Conservation (phyloP, 116 monocot species). For the Phalaenopsis hybrid region DNA sequence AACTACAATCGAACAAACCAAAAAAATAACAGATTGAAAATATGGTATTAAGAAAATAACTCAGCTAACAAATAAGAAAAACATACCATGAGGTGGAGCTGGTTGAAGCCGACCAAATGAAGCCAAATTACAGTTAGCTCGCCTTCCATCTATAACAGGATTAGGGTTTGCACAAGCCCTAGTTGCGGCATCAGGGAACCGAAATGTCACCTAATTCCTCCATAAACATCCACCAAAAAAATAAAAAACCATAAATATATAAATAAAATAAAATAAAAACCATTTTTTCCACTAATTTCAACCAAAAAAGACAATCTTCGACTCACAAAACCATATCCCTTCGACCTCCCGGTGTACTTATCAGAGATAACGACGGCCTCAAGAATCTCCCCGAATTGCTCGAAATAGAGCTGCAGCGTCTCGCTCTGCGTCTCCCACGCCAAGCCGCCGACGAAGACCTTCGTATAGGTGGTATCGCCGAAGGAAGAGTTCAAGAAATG, state of each 20-base stretch:
- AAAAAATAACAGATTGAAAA: no score
- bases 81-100: conserved; percentile 30
- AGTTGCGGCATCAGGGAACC: conserved; percentile 56
- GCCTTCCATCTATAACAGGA: conserved; percentile 71
- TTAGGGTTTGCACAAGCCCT: conserved; percentile 63
- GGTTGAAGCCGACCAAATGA: conserved; percentile 56
- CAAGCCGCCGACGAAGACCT: conserved; percentile 63
- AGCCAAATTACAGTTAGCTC: conserved; percentile 84
- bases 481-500: conserved; percentile 39
- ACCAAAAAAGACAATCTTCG: conserved; percentile 1
- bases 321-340: conserved; percentile 60
- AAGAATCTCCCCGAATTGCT: conserved; percentile 54
- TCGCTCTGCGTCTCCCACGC: conserved; percentile 75
- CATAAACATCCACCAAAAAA: conserved; percentile 12
- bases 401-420: conserved; percentile 39
- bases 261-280: not conserved
- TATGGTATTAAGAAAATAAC: no score
- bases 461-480: conserved; percentile 52
- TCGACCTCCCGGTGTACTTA: conserved; percentile 52
- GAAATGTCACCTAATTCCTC: conserved; percentile 75
- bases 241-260: not conserved
- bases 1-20: no score
- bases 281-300: not conserved
- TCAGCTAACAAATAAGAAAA: not conserved
- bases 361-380: conserved; percentile 69